phyloP scores from a whole-genome alignment of 805 yeast genomes.

The Wickerhamomyces canadensis region DNA sequence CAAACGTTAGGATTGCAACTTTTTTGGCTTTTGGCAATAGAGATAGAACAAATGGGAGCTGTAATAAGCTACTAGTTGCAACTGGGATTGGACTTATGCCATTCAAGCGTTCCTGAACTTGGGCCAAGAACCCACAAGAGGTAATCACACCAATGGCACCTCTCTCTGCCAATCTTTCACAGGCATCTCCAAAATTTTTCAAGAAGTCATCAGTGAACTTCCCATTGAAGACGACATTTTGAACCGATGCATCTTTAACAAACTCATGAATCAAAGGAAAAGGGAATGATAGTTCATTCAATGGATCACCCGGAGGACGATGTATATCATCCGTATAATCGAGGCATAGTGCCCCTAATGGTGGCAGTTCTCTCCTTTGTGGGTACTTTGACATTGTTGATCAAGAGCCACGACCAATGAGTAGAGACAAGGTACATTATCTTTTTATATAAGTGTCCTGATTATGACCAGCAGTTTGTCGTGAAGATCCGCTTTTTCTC shows the following conservation, averaged over 20 bases:
- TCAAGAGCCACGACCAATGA: background rate
- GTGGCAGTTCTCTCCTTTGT: conserved; percentile 16
- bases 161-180: conserved; percentile 19
- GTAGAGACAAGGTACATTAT: too few species aligned
- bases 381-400: conserved; percentile 21
- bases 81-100: conserved; percentile 25
- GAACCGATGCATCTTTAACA: conserved; percentile 22
- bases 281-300: conserved; percentile 19
- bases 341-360: conserved; percentile 24
- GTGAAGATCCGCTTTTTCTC: too few species aligned
- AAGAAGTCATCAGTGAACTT: conserved; percentile 23
- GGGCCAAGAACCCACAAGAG: conserved; percentile 32
- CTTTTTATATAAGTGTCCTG: too few species aligned
- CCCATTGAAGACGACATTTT: conserved; percentile 22
- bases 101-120: conserved; percentile 23
- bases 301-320: conserved; percentile 29
- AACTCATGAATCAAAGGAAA: conserved; percentile 24
- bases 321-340: conserved; percentile 29
- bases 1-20: conserved; percentile 28
- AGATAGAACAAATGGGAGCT: conserved; percentile 24
- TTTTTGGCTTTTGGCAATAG: conserved; percentile 19
- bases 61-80: conserved; percentile 28
- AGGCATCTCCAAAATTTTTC: conserved; percentile 24
- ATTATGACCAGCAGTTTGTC: too few species aligned
- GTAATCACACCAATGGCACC: conserved; percentile 32